Evolutionary conservation across 345 rosid species (phyloP), one percentile per base, ranked within the genome.

Genomic region (Dipteronia dyeriana): DNA sequence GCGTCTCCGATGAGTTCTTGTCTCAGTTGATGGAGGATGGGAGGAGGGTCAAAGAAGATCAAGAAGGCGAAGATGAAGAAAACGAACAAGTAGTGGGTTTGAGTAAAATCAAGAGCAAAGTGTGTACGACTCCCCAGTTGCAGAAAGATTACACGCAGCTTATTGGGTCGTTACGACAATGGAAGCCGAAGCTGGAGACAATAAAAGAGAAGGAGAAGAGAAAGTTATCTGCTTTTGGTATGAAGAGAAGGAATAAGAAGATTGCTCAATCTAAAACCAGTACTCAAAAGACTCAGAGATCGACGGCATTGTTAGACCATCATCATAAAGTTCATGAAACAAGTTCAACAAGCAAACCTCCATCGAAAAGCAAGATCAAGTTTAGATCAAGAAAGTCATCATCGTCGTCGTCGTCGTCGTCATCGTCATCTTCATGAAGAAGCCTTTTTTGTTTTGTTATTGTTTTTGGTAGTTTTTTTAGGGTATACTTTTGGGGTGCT

Each of bases 141-240:
- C 87, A 89, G 85, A 90, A 84, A 64, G 94, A 92, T 22, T 94
- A 92, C 77, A 60, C 79, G 14, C 86, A 75, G 82, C 83, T 92
- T 4, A 97, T 85, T 23, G 87, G 85, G 67, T 79, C 85, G 65
- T 80, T 86, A 22, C 82, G 90, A 7, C 87, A 68, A 54, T 94
- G 98, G 98, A 88, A 88, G 57, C 98, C 98, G 0, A 91, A 91
- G 90, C 87, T 94, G 43, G 98, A 92, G 80, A 89, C 95, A 0
- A 91, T 94, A 23, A 82, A 29, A 23, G 98, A 94, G 85, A 82
- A 53, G 1, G 83, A 79, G 84, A 83, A 80, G 87, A 85, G 76
- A 71, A 86, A 71, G 68, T 53, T 90, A 77, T 78, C 81, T 61
- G 82, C 89, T 3, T 75, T 87, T 76, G 90, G 90, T 57, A 87